Evolutionary conservation across 1,284 basidiomycete species (phyloP), one percentile per base, ranked within the genome.

Genomic region (Paramarasmius palmivorus): DNA sequence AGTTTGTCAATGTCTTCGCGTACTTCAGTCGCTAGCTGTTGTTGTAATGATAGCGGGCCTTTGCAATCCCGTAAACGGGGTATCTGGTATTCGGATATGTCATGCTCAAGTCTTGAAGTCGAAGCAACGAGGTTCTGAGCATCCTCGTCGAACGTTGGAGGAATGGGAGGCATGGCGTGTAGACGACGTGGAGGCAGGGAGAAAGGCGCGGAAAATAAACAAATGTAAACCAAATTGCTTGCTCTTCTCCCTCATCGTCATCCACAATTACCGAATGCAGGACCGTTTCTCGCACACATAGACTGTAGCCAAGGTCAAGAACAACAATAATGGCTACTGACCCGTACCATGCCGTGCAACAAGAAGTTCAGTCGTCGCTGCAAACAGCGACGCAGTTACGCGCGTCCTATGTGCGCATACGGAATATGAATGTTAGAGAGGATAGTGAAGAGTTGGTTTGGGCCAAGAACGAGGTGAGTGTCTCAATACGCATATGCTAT

Each of bases 271-370:
- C n/a, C n/a, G n/a, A n/a, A n/a, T n/a, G n/a, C n/a, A n/a, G n/a
- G n/a, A n/a, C n/a, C n/a, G n/a, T n/a, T n/a, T n/a, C n/a, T n/a
- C n/a, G n/a, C n/a, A n/a, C n/a, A n/a, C n/a, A n/a, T n/a, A n/a
- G n/a, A n/a, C n/a, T n/a, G n/a, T n/a, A n/a, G n/a, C n/a, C n/a
- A n/a, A n/a, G n/a, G n/a, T n/a, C n/a, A n/a, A n/a, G n/a, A n/a
- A n/a, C n/a, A n/a, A n/a, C 14, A 17, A n/a, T 14, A 32, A 88
- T 89, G 86, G 85, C 87, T n/a, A 72, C 76, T 17, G 90, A 92
- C 72, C 90, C 90, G 48, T 92, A 92, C 65, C 84, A 92, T 74
- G 86, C 80, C 35, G 89, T 92, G 2, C 86, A 91, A 63, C 80
- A 81, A 59, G 90, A 92, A 68, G 82, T 92, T 26, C 86, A 90